Evolutionary conservation across 352 stramenopile species (phyloP), one percentile per base, ranked within the genome.

Genomic region (Globisporangium cylindrosporum): DNA sequence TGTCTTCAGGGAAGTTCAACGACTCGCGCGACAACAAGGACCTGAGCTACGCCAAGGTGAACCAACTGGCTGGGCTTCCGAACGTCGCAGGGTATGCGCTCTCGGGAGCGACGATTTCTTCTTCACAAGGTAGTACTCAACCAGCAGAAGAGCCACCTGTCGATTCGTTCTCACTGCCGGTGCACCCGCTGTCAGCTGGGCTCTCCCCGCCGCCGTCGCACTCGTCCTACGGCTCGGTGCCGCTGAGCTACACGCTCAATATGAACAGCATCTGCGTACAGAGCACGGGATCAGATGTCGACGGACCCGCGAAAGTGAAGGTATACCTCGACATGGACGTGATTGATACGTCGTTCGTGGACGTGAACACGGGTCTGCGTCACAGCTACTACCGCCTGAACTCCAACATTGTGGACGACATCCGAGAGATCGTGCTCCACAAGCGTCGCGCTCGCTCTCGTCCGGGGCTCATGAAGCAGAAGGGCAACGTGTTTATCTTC

Each of bases 371-470:
- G 2, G 64, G 72, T 8, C 51, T 91, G 15, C 72, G 83, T 2
- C 83, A 92, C 73, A 80, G 73, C 57, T 88, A 80, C 62, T 91
- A 84, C 60, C 86, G 74, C 58, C 48, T 91, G 18, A 91, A 91
- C 68, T 59, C 75, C 25, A 86, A 77, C 25, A 70, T 91, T n/a
- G 66, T 91, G 22, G 68, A 80, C 41, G 74, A 80, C 55, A 71
- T 78, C 7, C 67, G 72, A 14, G 66, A 75, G 55, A 66, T 80
- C 38, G 65, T 78, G 32, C 57, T 80, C 7, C 57, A 68, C 41
- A 74, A 72, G 63, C 60, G 59, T 14, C 68, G 74, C 36, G 74
- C 74, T 12, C 63, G 65, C 29, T 66, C 62, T 1, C 71, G 74
- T 18, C 53, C 65, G 2, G 71, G 69, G 1, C 73, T 78, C 22